These are phyloP conservation scores for Acacia pycnantha DNA, from an alignment of 331 rosid genomes.

Conservation along the genomic window DNA sequence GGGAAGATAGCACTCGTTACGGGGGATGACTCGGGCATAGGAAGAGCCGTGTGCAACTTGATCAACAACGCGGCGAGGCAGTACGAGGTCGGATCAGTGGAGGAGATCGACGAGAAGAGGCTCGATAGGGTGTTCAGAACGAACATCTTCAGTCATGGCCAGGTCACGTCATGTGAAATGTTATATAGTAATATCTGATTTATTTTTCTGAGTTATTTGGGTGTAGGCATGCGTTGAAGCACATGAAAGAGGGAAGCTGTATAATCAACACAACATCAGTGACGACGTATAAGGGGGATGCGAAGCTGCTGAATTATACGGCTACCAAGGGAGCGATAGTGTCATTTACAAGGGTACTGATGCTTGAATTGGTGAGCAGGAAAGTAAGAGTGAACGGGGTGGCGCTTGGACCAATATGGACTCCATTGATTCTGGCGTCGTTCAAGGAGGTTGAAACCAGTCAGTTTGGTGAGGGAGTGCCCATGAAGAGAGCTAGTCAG, in stretches of 20 bases:
- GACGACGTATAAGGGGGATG: constrained; percentile 63
- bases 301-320: constrained; percentile 59
- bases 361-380: constrained; percentile 53
- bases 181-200: neutral
- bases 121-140: constrained; percentile 69
- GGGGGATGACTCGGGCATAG: constrained; percentile 82
- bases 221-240: constrained; percentile 72
- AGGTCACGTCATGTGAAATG: constrained; percentile 32
- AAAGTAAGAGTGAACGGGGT: constrained; percentile 80
- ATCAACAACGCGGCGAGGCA: constrained; percentile 88
- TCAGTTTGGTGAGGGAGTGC: constrained; percentile 55
- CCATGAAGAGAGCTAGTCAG: constrained; percentile 78
- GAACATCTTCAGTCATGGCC: constrained; percentile 62
- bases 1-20: constrained; percentile 77
- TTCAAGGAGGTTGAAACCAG: constrained; percentile 58
- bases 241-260: constrained; percentile 77
- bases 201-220: neutral
- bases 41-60: constrained; percentile 67
- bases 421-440: constrained; percentile 62
- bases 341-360: constrained; percentile 65
- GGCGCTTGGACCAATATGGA: constrained; percentile 87
- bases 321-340: constrained; percentile 77
- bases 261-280: constrained; percentile 80
- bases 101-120: constrained; percentile 67
- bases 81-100: constrained; percentile 44